Conservation (phyloP, 1,284 basidiomycete genomes). For the Sanghuangporus weigelae region DNA sequence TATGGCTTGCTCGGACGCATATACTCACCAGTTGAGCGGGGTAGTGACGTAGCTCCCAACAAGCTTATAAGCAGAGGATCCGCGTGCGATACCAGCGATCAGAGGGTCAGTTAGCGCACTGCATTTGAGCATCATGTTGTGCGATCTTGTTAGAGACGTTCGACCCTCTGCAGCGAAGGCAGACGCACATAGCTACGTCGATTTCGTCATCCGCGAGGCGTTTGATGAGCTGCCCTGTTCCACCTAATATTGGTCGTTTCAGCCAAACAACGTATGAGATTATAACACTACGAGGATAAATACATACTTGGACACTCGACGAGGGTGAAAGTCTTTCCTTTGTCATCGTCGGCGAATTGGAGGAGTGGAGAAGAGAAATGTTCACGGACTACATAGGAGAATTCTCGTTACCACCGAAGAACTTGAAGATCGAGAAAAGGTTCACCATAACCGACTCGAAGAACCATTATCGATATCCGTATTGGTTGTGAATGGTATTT, state of each 20-base stretch:
- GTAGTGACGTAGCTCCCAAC: conserved; percentile 91
- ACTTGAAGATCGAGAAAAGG: neutral
- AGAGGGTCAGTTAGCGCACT: conserved; percentile 92
- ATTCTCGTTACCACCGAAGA: neutral
- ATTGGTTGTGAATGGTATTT: too few species aligned
- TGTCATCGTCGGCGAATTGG: conserved; percentile 64
- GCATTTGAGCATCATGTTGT: conserved; percentile 16
- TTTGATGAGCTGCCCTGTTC: conserved; percentile 87
- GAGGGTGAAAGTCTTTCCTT: conserved; percentile 68
- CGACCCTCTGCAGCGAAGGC: neutral
- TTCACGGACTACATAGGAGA: conserved; percentile 60
- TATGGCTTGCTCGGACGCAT: neutral
- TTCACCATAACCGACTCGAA: conserved; percentile 43
- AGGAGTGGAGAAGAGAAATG: conserved; percentile 90
- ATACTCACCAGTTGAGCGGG: conserved; percentile 73
- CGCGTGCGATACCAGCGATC: conserved; percentile 90
- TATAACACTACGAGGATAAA: too few species aligned
- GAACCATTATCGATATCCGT: conserved; percentile 27
- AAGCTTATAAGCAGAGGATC: conserved; percentile 83
- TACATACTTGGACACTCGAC: conserved; percentile 81
- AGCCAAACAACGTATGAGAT: neutral
- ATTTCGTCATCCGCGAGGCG: conserved; percentile 82
- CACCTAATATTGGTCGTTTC: conserved; percentile 42
- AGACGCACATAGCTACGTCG: conserved; percentile 77
- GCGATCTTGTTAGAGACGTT: neutral